Percentiles rank a stretch among this genome's conserved stretches.
These are phyloP conservation scores for Rusavskia elegans DNA, from an alignment of 495 filamentous ascomycete species.

Conservation along the genomic window DNA sequence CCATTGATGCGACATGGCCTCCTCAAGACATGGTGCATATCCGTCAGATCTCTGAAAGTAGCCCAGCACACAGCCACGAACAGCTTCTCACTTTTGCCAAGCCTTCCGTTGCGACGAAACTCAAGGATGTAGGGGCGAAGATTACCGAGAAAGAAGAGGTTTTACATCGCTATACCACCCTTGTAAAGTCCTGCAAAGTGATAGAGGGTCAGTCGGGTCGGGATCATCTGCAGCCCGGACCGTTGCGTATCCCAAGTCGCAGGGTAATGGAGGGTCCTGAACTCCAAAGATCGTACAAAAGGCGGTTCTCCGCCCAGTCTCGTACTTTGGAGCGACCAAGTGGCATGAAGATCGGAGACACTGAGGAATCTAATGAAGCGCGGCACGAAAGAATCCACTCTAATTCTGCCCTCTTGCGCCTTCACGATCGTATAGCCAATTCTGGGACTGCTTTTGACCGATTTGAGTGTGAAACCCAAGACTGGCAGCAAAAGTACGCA, in stretches of 20 bases:
- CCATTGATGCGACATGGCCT: constrained; percentile 53
- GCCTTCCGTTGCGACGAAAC: constrained; percentile 21
- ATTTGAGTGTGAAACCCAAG: constrained; percentile 50
- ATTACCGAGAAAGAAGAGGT: constrained; percentile 29
- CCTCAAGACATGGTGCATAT: constrained; percentile 47
- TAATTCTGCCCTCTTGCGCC: constrained; percentile 43
- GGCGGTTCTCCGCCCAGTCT: constrained; percentile 1
- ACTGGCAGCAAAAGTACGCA: constrained; percentile 82
- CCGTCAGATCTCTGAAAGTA: constrained; percentile 12
- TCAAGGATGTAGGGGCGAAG: constrained; percentile 30
- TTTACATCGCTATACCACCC: constrained; percentile 14
- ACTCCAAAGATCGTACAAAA: constrained; percentile 16
- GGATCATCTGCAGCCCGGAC: constrained; percentile 7
- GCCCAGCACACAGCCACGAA: too few species aligned
- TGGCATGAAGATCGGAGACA: not conserved
- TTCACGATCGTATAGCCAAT: constrained; percentile 41
- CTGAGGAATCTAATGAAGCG: not conserved
- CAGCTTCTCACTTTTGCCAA: not conserved
- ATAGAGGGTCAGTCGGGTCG: not conserved
- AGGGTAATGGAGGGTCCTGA: constrained; percentile 16
- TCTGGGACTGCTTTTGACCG: constrained; percentile 67
- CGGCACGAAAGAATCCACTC: not conserved
- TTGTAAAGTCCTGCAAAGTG: constrained; percentile 14
- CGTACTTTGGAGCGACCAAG: not conserved
- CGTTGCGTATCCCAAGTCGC: constrained; percentile 17